These are phyloP conservation scores for Gypsophila paniculata DNA, from an alignment of 179 eudicot genomes.

Conservation along the genomic window DNA sequence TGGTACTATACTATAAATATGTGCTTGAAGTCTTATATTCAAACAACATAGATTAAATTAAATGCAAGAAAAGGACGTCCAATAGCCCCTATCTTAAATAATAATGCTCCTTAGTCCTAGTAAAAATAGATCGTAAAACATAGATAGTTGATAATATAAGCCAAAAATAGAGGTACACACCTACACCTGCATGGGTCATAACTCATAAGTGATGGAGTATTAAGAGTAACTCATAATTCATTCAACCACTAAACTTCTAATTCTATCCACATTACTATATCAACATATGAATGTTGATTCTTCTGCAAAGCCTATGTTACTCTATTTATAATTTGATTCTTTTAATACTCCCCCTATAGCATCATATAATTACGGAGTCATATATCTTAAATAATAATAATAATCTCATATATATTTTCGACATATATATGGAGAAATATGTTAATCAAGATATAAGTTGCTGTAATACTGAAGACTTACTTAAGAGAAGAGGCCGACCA, in stretches of 20 bases:
- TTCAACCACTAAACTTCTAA: background rate
- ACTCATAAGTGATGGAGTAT: background rate
- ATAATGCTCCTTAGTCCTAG: background rate
- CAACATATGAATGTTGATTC: background rate
- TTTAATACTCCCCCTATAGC: background rate
- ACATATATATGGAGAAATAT: constrained; percentile 21
- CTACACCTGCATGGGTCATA: background rate
- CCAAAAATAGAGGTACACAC: background rate
- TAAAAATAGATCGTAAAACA: background rate
- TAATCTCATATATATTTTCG: background rate
- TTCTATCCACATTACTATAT: background rate
- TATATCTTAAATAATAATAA: background rate
- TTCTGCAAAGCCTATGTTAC: background rate
- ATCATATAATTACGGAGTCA: background rate
- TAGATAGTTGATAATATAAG: background rate
- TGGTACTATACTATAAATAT: no score
- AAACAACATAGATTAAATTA: no score
- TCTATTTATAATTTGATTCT: background rate
- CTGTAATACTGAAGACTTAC: constrained; percentile 1
- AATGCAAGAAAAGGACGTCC: no score
- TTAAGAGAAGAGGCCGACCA: constrained; percentile 17
- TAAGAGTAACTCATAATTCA: background rate
- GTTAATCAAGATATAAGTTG: constrained; percentile 11
- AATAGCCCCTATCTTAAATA: no score
- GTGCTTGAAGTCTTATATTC: no score